Base-by-base conservation (phyloP, 768 basidiomycete genomes). In the Tulasnella sp. region DNA sequence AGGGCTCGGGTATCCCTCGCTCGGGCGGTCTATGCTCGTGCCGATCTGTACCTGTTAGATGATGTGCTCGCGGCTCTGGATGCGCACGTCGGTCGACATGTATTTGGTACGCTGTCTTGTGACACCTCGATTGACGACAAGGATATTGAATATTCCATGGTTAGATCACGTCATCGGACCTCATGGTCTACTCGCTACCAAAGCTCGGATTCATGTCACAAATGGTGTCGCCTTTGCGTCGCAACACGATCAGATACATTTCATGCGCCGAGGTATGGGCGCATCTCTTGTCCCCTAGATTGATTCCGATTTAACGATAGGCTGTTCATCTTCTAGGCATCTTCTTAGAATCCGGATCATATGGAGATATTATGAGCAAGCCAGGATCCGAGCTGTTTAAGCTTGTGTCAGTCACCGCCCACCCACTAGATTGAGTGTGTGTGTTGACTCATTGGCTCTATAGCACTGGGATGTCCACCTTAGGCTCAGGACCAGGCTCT, bases 41-140 rank as follows among this genome's bases (percentile, higher is more conserved):
- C 92, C 1, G 93, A 98, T 69, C 69, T 96, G 80, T 91, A 86
- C 49, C 77, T 97, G 1, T 75, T 97, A 4, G 94, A 97, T 64
- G 93, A 98, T 62, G 91, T 91, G 43, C 76, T 97, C 31, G 84
- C 88, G 25, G 72, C 73, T 10, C 83, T 89, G 4, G 87, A 89
- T 65, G 81, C 85, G n/a, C 88, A 91, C 69, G 89, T 91, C 38
- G 87, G 87, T 12, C 80, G 85, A 3, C 90, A 92, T 68, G 75
- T 92, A 12, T 92, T 91, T 63, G 84, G 87, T n/a, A n/a, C n/a
- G n/a, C n/a, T 85, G 64, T 21, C 68, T 60, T 9, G 4, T n/a
- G 17, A 1, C 53, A n/a, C 45, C 17, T 52, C 9, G 22, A 12
- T 7, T 17, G 48, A 17, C 1, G 56, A 29, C 22, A 22, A 60